Conservation (phyloP, 208 protist genomes). For the Herpetomonas samuelpessoai region DNA sequence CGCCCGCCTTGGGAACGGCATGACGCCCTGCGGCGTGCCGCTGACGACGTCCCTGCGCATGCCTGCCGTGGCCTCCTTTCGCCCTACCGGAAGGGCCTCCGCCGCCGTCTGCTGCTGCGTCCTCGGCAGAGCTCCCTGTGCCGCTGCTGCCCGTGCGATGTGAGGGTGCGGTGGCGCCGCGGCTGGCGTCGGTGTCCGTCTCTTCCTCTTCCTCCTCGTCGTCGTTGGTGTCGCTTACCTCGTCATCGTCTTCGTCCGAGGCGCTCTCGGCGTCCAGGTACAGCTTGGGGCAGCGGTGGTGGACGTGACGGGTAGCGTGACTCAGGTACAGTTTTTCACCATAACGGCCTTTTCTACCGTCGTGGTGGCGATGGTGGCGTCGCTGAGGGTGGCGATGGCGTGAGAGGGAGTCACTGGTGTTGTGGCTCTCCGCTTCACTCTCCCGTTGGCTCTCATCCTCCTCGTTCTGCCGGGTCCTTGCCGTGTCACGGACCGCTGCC, state of each 20-base stretch:
- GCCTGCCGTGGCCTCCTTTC: too few relatives aligned
- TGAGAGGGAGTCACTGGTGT: neutral
- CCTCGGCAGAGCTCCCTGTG: neutral
- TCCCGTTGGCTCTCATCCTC: neutral
- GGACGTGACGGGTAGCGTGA: slow-evolving; percentile 44
- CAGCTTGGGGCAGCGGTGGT: slow-evolving; percentile 46
- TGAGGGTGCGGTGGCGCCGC: neutral
- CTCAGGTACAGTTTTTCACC: slow-evolving; percentile 37
- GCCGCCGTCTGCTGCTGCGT: too few relatives aligned
- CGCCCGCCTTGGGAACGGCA: too few relatives aligned
- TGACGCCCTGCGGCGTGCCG: too few relatives aligned
- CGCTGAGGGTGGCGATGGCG: neutral
- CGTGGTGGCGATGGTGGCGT: neutral
- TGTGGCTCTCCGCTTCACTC: neutral
- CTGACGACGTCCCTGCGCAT: too few relatives aligned
- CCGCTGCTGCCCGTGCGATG: neutral
- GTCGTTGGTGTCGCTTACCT: slow-evolving; percentile 10
- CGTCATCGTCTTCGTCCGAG: slow-evolving; percentile 28
- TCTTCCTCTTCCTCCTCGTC: neutral
- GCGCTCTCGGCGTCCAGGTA: slow-evolving; percentile 33
- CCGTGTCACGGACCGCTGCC: too few relatives aligned
- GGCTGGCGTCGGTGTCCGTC: neutral
- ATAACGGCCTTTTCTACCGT: too few relatives aligned
- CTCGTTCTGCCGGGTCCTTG: too few relatives aligned
- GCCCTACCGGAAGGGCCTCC: too few relatives aligned